These are phyloP conservation scores for Syzygium grande DNA, from an alignment of 345 rosid species.

Conservation along the genomic window DNA sequence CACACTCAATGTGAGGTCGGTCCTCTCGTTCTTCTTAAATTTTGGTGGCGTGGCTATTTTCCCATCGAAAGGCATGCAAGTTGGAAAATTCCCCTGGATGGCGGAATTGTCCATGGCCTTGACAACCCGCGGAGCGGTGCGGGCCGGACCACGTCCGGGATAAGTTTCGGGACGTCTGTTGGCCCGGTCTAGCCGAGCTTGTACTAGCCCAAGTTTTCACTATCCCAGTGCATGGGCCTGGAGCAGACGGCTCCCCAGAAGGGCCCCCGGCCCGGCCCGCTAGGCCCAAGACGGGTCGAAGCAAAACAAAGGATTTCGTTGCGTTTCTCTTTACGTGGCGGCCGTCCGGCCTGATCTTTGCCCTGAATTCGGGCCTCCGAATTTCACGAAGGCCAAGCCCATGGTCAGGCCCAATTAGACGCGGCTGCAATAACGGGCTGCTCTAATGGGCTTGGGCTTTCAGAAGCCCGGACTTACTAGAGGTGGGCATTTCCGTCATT, in stretches of 20 bases:
- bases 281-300: background rate
- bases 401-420: background rate
- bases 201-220: background rate
- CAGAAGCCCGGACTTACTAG: background rate
- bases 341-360: background rate
- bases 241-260: background rate
- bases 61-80: background rate
- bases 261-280: background rate
- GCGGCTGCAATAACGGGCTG: background rate
- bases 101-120: rapidly evolving
- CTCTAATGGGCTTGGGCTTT: background rate
- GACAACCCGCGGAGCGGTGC: rapidly evolving
- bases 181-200: background rate
- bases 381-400: background rate
- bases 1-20: rapidly evolving
- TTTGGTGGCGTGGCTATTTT: background rate
- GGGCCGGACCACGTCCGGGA: background rate
- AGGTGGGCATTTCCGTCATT: background rate
- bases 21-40: background rate
- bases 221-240: rapidly evolving
- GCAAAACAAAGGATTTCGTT: background rate
- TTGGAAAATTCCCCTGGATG: background rate
- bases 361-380: background rate
- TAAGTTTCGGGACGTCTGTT: rapidly evolving
- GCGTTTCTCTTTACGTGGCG: background rate